phyloP scores from a whole-genome alignment of 192 early-diverging fungal genomes.

The Phycomyces nitens region DNA sequence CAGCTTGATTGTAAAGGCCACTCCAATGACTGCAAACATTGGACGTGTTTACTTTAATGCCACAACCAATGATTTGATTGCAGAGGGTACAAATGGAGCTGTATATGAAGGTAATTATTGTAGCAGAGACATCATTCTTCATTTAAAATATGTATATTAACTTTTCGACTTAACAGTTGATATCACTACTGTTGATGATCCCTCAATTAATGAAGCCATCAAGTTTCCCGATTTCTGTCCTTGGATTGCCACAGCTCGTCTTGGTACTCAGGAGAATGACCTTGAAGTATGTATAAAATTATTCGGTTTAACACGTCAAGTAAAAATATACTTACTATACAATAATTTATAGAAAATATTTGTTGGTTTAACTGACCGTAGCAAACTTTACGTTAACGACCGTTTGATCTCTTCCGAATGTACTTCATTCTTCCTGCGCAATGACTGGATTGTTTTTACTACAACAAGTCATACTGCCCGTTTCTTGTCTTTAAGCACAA shows the following conservation, averaged over 20 bases:
- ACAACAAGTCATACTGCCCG: constrained; percentile 78
- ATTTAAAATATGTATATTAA: background rate
- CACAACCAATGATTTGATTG: constrained; percentile 33
- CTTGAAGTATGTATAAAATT: constrained; percentile 1
- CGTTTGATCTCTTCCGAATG: constrained; percentile 69
- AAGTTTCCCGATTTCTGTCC: constrained; percentile 48
- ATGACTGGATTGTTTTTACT: constrained; percentile 79
- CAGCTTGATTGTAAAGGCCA: constrained; percentile 10
- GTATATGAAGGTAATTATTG: constrained; percentile 32
- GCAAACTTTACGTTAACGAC: constrained; percentile 79
- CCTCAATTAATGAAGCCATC: constrained; percentile 18
- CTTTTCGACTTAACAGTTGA: background rate
- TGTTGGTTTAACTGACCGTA: constrained; percentile 73
- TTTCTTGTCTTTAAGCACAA: constrained; percentile 58
- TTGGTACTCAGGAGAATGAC: constrained; percentile 10
- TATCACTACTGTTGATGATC: constrained; percentile 7
- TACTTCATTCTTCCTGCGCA: constrained; percentile 84
- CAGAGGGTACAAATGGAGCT: constrained; percentile 37
- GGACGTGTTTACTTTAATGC: constrained; percentile 36
- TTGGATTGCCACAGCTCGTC: constrained; percentile 43
- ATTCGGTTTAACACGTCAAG: background rate
- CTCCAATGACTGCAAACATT: constrained; percentile 31
- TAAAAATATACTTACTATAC: background rate
- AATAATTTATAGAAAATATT: constrained; percentile 38
- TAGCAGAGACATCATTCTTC: background rate